These are phyloP conservation scores for Boletus fagicola DNA, from an alignment of 768 basidiomycete genomes.

Conservation along the genomic window DNA sequence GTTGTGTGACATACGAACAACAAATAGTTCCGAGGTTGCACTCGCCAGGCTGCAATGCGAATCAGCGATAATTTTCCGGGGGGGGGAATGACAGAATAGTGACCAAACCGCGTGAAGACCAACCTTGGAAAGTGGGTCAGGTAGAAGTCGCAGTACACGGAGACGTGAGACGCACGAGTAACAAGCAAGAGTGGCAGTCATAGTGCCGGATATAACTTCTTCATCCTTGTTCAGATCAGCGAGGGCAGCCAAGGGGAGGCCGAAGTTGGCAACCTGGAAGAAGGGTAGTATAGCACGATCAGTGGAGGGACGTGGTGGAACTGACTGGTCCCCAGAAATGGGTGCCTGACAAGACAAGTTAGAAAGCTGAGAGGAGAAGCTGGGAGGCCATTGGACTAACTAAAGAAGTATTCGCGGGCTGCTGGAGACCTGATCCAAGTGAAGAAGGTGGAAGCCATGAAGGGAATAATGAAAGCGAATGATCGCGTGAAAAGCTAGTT, in stretches of 20 bases:
- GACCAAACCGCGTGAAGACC: slow-evolving; percentile 97
- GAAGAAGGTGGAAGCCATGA: slow-evolving; percentile 83
- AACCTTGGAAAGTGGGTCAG: slow-evolving; percentile 35
- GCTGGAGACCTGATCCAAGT: slow-evolving; percentile 91
- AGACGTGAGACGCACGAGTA: slow-evolving; percentile 77
- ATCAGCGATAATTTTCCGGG: slow-evolving; percentile 2
- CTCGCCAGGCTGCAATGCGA: slow-evolving; percentile 73
- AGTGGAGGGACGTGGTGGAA: slow-evolving; percentile 22
- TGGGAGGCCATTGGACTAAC: slow-evolving; percentile 45
- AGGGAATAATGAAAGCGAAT: neutral
- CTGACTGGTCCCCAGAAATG: slow-evolving; percentile 98
- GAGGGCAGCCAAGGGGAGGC: slow-evolving; percentile 90
- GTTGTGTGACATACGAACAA: slow-evolving; percentile 93
- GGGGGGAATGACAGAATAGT: neutral
- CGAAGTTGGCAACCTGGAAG: slow-evolving; percentile 93
- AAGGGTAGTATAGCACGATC: slow-evolving; percentile 7
- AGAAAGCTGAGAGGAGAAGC: slow-evolving; percentile 12
- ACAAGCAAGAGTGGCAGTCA: slow-evolving; percentile 85
- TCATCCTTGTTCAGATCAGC: slow-evolving; percentile 92
- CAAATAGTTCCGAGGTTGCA: slow-evolving; percentile 94
- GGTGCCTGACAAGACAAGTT: slow-evolving; percentile 59
- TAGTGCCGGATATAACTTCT: slow-evolving; percentile 93
- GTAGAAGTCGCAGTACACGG: slow-evolving; percentile 6
- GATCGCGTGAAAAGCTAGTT: neutral
- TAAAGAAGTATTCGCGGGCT: slow-evolving; percentile 92